Evolutionary conservation across 179 eudicot species (phyloP), one percentile per base, ranked within the genome.

Genomic region (Camellia oleifera): DNA sequence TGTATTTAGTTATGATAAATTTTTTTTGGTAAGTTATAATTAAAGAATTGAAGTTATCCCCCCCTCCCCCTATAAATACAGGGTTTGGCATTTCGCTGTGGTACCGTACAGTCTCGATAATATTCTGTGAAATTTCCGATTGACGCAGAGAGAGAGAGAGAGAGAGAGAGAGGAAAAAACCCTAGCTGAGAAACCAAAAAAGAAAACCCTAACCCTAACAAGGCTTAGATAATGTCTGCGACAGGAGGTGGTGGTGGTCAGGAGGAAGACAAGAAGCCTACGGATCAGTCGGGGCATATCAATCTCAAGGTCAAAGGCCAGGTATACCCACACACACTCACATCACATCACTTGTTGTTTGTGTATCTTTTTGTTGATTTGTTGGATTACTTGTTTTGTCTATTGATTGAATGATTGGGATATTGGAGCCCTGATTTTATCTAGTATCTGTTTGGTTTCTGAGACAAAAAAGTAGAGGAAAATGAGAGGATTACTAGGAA

Each of bases 261-360:
- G 64, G 84, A 77, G 48, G 84, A 71, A n/a, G 84, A 82, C 23
- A 82, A 82, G 77, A 82, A 82, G 74, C 81, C 84, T 6, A 42
- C 7, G 44, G 84, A 82, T 72, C 81, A 77, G 63, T 57, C 70
- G 45, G 82, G 57, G 1, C 84, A 82, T 23, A 82, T 82, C 45
- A 82, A 82, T 54, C 84, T 82, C 7, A 82, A 82, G 64, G 84
- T 77, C 23, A 81, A 81, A 45, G 83, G 83, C 3, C 81, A 78
- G 81, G 81, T 79, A 69, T 69, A 7, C 15, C 5, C 15, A 32
- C 40, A 32, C 40, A 32, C 40, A 32, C 40, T 32, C 2, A 32
- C 40, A 32, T 32, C 40, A 32, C 40, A 32, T 32, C 40, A 32
- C 40, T 45, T 70, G 2, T 56, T 26, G 26, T 77, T 7, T 62